A percentile compares a stretch with the other conserved stretches of the same genome.
Evolutionary conservation across 768 basidiomycete species (phyloP).

Genomic region (Russula sp.): DNA sequence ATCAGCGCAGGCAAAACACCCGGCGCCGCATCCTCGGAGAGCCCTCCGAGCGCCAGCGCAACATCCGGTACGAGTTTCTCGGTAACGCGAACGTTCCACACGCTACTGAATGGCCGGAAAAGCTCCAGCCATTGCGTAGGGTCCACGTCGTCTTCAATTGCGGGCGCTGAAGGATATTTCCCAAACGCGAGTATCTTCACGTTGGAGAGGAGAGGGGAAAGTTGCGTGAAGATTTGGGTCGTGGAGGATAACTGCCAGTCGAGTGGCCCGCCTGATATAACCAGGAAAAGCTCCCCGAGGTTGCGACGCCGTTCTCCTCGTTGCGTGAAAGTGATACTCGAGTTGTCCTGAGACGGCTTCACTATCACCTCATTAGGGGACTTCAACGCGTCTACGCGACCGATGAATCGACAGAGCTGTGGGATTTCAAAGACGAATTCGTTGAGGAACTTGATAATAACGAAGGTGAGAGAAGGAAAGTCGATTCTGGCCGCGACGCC

Average conservation of each 20-base stretch:
- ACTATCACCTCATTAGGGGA: not conserved
- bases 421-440: slow-evolving; percentile 6
- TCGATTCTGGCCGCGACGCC: not conserved
- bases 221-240: slow-evolving; percentile 2
- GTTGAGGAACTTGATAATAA: slow-evolving; percentile 1
- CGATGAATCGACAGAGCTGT: slow-evolving; percentile 3
- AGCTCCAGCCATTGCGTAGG: slow-evolving; percentile 4
- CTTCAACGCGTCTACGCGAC: not conserved
- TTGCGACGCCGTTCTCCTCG: not conserved
- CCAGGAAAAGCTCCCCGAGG: not conserved
- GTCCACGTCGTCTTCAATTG: not conserved
- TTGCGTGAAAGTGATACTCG: not conserved
- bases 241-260: slow-evolving; percentile 7
- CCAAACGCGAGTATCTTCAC: not conserved
- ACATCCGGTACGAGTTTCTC: not conserved
- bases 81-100: not conserved
- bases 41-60: not conserved
- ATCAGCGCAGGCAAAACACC: not conserved
- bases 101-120: not conserved
- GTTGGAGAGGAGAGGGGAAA: slow-evolving; percentile 1
- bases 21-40: not conserved
- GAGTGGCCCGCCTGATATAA: not conserved
- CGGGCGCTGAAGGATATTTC: not conserved
- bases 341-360: too few relatives aligned
- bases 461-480: not conserved